Evolutionary conservation across 2,329 filamentous ascomycete species (phyloP), one percentile per base, ranked within the genome.

Genomic region (Monosporascus ibericus): DNA sequence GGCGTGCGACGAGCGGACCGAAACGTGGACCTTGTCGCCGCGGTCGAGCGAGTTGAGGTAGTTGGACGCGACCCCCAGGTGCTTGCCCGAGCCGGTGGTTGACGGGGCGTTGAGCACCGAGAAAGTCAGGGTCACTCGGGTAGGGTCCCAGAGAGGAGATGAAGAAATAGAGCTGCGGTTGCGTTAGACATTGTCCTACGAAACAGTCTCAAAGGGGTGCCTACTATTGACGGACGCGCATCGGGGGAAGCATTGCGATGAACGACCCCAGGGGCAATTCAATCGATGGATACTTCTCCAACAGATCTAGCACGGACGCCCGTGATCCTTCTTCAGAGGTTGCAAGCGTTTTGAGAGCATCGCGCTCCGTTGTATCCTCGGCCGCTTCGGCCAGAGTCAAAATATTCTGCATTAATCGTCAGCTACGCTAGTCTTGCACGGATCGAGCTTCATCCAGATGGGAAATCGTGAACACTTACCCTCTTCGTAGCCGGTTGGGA

Each of bases 151-250:
- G 0, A 89, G 74, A 0, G 87, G 86, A 0, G 87, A 89, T 0
- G 87, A 90, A 0, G 87, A 90, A 63, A 92, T 90, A 34, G 84
- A 88, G 60, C 73, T 75, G 50, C 9, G 17, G 15, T 7, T 30
- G 24, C 30, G 58, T 65, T 51, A 65, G 60, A 27, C 37, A 14
- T 14, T 3, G 24, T 8, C 27, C 8, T 11, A 37, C 46, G 38
- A 27, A 34, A 34, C 34, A 15, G 34, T 3, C 25, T 36, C 17
- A 15, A 9, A 78, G 2, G 76, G 78, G 0, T 75, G 84, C 83
- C 8, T 74, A 80, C 73, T 91, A 91, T 66, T 89, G 85, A n/a
- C 87, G 80, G 39, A 88, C 77, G 27, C 87, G 83, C 84, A 94
- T 88, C 0, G 88, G 85, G 2, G 87, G 86, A 1, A 91, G 78